Base-by-base conservation (phyloP, 192 early-diverging fungal species). In the Spinellus fusiger region DNA sequence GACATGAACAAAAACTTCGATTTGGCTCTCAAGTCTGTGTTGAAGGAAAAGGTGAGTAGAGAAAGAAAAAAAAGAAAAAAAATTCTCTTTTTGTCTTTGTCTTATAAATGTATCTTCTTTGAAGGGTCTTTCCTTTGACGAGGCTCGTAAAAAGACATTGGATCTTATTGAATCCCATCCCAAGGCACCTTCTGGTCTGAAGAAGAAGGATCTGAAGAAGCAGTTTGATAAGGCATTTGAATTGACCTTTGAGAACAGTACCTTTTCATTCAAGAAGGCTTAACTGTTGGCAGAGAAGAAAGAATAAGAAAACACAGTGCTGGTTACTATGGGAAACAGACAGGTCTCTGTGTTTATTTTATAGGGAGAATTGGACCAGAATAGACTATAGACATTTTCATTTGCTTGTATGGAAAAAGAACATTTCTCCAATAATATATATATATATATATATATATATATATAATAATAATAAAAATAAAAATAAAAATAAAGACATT, bases 181-280 rank as follows among this genome's bases (percentile, higher is more conserved):
- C 4, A 44, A 60, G 23, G 13, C 40, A 3, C 18, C 40, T 2
- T 49, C 32, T 29, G 57, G 54, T 15, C 62, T 56, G 44, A 44
- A 54, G 38, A 67, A 67, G 58, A 33, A 44, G 32, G 59, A 69
- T 31, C 46, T 69, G 13, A 62, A 57, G 32, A 59, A 69, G 48
- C 44, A 40, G 7, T 69, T 69, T 34, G 66, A 69, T 31, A 59
- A 48, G 5, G 25, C 26, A 5, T 48, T 49, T 20, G 31, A 9
- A 4, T 32, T 59, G 6, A 49, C 47, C 28, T 49, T 59, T 25
- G 46, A 59, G 9, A 44, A 59, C 46, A 32, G 18, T 20, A 49
- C 31, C 31, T 32, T 59, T 59, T 25, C 47, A 29, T 48, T 59
- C 4, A 44, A 44, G 40, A 44, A n/a, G n/a, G n/a, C n/a, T n/a